Conservation (phyloP, 2,329 filamentous ascomycete genomes). For the Sarocladium oryzae region DNA sequence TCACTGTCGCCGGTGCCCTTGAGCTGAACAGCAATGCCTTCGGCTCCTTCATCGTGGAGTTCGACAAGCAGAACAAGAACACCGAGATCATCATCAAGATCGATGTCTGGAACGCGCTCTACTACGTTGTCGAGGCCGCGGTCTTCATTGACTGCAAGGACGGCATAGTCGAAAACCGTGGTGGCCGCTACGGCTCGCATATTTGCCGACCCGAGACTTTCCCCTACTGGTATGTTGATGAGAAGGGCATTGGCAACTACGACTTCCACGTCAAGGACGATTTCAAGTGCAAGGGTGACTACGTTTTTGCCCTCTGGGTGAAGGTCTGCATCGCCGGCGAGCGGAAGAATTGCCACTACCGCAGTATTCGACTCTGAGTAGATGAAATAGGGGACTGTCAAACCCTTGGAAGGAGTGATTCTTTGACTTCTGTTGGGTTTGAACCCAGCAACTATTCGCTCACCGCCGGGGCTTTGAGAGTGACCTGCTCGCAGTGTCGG, state of each 20-base stretch:
- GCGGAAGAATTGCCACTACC: background rate
- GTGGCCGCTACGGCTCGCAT: constrained; percentile 8
- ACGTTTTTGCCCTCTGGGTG: constrained; percentile 19
- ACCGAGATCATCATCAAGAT: constrained; percentile 10
- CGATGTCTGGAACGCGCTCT: constrained; percentile 9
- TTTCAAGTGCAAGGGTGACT: constrained; percentile 17
- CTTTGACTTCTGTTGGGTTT: too few species aligned
- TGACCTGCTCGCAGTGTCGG: too few species aligned
- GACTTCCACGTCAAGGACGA: constrained; percentile 16
- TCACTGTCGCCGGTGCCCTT: constrained; percentile 10
- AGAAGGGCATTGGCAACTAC: constrained; percentile 16
- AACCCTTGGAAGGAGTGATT: too few species aligned
- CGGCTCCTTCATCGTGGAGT: constrained; percentile 10
- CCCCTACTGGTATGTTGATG: constrained; percentile 14
- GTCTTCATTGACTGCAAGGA: constrained; percentile 12
- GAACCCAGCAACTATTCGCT: too few species aligned
- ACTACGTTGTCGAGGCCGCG: constrained; percentile 12
- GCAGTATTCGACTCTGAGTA: background rate
- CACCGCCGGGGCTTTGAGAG: too few species aligned
- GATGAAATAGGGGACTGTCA: too few species aligned
- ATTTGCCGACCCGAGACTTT: constrained; percentile 18
- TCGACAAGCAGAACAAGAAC: constrained; percentile 10
- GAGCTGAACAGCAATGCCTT: constrained; percentile 8
- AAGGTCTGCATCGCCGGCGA: constrained; percentile 15
- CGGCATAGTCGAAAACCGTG: constrained; percentile 10